phyloP scores from a whole-genome alignment of 1,139 yeast genomes.

The Tardiomyces blankii region DNA sequence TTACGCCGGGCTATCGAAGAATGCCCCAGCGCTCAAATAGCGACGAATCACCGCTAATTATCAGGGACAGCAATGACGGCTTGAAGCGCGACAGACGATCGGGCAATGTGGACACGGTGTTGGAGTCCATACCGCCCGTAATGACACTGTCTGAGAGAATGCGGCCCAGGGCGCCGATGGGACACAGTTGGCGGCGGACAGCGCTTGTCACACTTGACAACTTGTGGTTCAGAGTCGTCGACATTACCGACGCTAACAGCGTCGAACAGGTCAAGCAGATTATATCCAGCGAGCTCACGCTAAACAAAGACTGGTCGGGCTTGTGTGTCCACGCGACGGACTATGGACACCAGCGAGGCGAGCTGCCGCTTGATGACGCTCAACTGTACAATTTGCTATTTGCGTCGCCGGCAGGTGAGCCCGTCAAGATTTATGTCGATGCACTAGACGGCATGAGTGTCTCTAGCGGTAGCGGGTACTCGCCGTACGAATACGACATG shows the following conservation, averaged over 20 bases:
- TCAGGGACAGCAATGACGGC: background rate
- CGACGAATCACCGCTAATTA: background rate
- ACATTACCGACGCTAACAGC: conserved; percentile 25
- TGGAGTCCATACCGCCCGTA: background rate
- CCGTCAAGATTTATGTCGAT: conserved; percentile 17
- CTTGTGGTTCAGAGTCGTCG: conserved; percentile 38
- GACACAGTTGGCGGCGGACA: conserved; percentile 3
- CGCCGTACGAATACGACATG: background rate
- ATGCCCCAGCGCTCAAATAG: background rate
- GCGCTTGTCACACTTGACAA: conserved; percentile 51
- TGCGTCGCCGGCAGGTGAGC: conserved; percentile 16
- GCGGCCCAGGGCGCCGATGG: background rate
- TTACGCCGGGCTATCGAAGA: background rate
- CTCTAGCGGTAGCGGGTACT: background rate
- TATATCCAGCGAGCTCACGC: conserved; percentile 32
- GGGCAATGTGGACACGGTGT: background rate
- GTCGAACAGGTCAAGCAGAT: conserved; percentile 29
- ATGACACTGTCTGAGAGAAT: background rate
- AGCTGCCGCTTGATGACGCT: conserved; percentile 36
- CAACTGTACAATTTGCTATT: conserved; percentile 31
- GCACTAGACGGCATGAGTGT: conserved; percentile 3
- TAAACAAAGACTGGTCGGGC: conserved; percentile 29
- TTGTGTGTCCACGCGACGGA: conserved; percentile 61
- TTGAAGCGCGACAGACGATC: background rate
- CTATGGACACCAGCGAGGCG: conserved; percentile 54